These are phyloP conservation scores for Aspergillus bridgeri DNA, from an alignment of 495 filamentous ascomycete species.

Conservation along the genomic window DNA sequence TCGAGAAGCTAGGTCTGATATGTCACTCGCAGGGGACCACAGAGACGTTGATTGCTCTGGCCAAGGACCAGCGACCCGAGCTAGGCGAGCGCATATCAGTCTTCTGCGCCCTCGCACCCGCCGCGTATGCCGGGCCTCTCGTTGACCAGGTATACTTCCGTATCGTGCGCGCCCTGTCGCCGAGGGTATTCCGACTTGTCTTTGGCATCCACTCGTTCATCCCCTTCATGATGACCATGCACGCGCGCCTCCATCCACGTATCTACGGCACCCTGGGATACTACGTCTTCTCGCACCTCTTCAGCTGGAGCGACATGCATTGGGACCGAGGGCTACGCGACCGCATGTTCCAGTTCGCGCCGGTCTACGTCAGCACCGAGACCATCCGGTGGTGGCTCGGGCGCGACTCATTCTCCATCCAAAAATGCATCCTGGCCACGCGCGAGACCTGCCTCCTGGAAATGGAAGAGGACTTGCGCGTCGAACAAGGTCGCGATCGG, in stretches of 20 bases:
- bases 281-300: slow-evolving; percentile 84
- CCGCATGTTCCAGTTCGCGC: slow-evolving; percentile 88
- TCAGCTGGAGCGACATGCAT: slow-evolving; percentile 80
- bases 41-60: slow-evolving; percentile 82
- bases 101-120: slow-evolving; percentile 90
- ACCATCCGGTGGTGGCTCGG: slow-evolving; percentile 97
- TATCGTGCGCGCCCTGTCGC: slow-evolving; percentile 81
- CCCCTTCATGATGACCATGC: slow-evolving; percentile 90
- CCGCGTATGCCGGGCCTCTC: slow-evolving; percentile 84
- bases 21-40: slow-evolving; percentile 93
- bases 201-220: slow-evolving; percentile 97
- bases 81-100: slow-evolving; percentile 81
- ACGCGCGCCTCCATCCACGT: slow-evolving; percentile 54
- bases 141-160: slow-evolving; percentile 88
- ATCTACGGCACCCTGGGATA: slow-evolving; percentile 88
- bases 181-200: slow-evolving; percentile 69
- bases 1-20: slow-evolving; percentile 77
- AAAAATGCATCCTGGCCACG: slow-evolving; percentile 86
- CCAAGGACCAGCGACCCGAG: slow-evolving; percentile 89
- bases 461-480: slow-evolving; percentile 53
- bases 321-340: slow-evolving; percentile 82
- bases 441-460: slow-evolving; percentile 62
- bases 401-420: slow-evolving; percentile 81
- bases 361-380: slow-evolving; percentile 86
- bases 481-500: slow-evolving; percentile 12